Base-by-base conservation (phyloP, 2,329 filamentous ascomycete species). In the Trichoderma breve region DNA sequence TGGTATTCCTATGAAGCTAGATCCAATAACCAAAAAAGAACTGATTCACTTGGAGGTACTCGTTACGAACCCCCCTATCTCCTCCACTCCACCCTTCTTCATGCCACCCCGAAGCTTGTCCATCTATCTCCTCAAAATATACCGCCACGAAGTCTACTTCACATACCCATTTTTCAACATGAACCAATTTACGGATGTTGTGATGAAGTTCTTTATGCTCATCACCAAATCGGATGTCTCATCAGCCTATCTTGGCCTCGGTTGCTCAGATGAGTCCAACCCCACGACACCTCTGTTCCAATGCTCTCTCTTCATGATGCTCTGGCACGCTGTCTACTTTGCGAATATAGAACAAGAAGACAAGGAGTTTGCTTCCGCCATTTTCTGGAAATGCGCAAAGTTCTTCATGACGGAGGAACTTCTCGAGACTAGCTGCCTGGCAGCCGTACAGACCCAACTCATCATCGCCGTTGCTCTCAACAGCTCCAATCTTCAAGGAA, bases 161-260 rank as follows among this genome's bases (percentile, higher is more conserved):
- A 76, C 85, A 11, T 85, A 84, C 66, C 84, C 84, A 0, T 82
- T 84, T 70, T 82, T 85, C 66, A 80, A 85, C 74, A 78, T 80
- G 4, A 77, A 78, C 0, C 79, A 79, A n/a, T 85, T 86, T 62
- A 76, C 82, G 67, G 73, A 74, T 21, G 81, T 81, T 1, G 84
- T 84, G 61, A 75, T 80, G 36, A 80, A 77, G 39, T 74, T 85
- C 0, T 85, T 83, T 82, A 72, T 73, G 8, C 74, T 78, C 21
- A 21, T n/a, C 28, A 30, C 30, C 11, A 61, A 72, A 15, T 43
- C 36, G 6, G 30, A 47, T 6, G 26, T 60, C 12, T 39, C 58
- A 1, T 11, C 47, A 0, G 21, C 24, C 8, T 74, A 78, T 6
- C 77, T 82, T 9, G 83, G 82, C 0, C 76, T 84, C 5, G 83